A percentile compares a stretch with the other conserved stretches of the same genome.
These are phyloP conservation scores for Urtica urens DNA, from an alignment of 306 rosid species.

Conservation along the genomic window DNA sequence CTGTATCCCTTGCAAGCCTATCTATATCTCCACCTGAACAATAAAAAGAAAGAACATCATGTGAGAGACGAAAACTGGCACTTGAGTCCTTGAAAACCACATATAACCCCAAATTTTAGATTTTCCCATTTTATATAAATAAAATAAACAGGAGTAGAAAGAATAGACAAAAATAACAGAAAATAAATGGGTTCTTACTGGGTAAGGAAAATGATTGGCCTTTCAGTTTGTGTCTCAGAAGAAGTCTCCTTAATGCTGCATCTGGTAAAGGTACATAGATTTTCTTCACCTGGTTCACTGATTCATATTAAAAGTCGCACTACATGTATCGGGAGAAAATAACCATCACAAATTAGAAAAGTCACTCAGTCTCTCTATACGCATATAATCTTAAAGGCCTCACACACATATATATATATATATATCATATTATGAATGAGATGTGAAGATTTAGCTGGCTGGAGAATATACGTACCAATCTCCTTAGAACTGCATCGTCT, in stretches of 20 bases:
- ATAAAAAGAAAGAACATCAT: constrained; percentile 5
- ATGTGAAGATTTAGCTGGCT: constrained; percentile 2
- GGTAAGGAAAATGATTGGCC: constrained; percentile 93
- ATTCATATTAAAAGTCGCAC: constrained; percentile 15
- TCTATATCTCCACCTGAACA: constrained; percentile 70
- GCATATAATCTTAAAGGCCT: too few species aligned
- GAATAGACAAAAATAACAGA: background rate
- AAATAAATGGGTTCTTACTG: constrained; percentile 32
- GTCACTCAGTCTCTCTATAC: too few species aligned
- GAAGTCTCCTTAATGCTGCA: constrained; percentile 55
- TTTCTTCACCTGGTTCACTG: constrained; percentile 68
- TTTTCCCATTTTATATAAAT: too few species aligned
- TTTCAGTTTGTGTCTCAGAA: constrained; percentile 74
- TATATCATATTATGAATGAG: too few species aligned
- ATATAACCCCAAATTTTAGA: too few species aligned
- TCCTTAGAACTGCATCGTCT: constrained; percentile 95
- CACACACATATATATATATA: too few species aligned
- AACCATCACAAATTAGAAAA: too few species aligned
- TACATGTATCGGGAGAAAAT: background rate
- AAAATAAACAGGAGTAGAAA: constrained; percentile 6
- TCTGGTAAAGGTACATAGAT: constrained; percentile 87
- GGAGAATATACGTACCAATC: constrained; percentile 48
- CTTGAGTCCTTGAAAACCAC: too few species aligned
- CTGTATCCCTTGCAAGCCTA: constrained; percentile 71
- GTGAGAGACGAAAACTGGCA: background rate